phyloP scores from a whole-genome alignment of 192 early-diverging fungal genomes.

The Spizellomyces punctatus region DNA sequence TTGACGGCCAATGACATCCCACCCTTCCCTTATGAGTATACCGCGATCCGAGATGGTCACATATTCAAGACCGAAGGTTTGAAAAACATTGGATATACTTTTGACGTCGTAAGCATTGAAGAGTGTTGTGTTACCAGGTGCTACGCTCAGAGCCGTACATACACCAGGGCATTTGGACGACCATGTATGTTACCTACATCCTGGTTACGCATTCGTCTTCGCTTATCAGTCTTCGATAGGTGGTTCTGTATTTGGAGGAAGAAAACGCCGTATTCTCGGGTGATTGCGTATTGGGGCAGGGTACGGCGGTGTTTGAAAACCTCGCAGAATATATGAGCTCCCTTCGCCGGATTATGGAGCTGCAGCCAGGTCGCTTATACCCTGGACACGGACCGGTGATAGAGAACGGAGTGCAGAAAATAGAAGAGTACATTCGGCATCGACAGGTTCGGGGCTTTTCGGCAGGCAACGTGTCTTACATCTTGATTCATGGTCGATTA shows the following conservation, averaged over 20 bases:
- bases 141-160: conserved; percentile 41
- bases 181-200: conserved; percentile 42
- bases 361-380: conserved; percentile 52
- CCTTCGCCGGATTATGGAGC: conserved; percentile 51
- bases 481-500: not conserved
- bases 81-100: too few relatives aligned
- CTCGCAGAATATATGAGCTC: conserved; percentile 70
- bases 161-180: conserved; percentile 86
- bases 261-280: conserved; percentile 74
- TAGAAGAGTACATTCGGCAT: conserved; percentile 79
- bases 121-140: conserved; percentile 41
- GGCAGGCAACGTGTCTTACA: conserved; percentile 39
- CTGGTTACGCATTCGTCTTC: too few relatives aligned
- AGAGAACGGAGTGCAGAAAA: conserved; percentile 59
- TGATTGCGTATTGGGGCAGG: conserved; percentile 84
- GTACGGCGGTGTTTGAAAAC: conserved; percentile 78
- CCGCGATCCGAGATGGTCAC: conserved; percentile 56
- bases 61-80: conserved; percentile 41
- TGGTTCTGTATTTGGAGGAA: conserved; percentile 67
- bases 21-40: conserved; percentile 14
- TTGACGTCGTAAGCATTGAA: too few relatives aligned
- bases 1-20: not conserved
- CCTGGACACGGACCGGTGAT: conserved; percentile 83
- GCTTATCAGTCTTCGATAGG: conserved; percentile 6
- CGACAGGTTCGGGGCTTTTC: conserved; percentile 69